Evolutionary conservation across 371 early-diverging fungal species (phyloP).

Genomic region (Parasitella parasitica): DNA sequence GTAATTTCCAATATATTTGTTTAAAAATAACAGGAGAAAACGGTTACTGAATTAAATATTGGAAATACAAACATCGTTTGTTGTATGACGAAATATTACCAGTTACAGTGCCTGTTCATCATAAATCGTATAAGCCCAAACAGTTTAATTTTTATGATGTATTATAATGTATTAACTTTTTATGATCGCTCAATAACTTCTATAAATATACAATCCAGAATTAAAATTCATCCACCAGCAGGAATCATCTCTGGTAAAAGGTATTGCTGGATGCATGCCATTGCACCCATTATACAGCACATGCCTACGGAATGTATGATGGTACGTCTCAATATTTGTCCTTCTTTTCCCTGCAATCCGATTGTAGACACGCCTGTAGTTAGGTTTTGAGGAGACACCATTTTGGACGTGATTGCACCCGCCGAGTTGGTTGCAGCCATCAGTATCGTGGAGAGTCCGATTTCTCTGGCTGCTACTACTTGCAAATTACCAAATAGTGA

Average conservation of each 20-base stretch:
- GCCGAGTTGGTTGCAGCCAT: conserved; percentile 45
- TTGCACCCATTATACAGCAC: conserved; percentile 30
- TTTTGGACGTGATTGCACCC: conserved; percentile 41
- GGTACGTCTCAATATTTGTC: conserved; percentile 29
- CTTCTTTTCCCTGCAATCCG: conserved; percentile 45
- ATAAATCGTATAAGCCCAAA: not conserved
- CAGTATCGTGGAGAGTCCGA: conserved; percentile 36
- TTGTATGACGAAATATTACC: not conserved
- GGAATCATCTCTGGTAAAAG: conserved; percentile 16
- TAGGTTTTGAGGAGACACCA: conserved; percentile 46
- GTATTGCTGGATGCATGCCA: conserved; percentile 37
- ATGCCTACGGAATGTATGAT: conserved; percentile 38
- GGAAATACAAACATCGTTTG: not conserved
- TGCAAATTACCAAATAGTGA: conserved; percentile 46
- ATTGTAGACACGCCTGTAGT: conserved; percentile 47
- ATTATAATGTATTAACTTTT: no score
- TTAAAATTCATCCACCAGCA: not conserved
- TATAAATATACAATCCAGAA: not conserved
- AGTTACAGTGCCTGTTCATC: not conserved
- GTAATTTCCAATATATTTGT: no score
- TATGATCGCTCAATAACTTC: no score
- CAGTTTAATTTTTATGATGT: not conserved
- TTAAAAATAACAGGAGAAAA: not conserved
- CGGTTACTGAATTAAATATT: not conserved
- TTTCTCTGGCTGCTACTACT: conserved; percentile 42